phyloP scores from a whole-genome alignment of 164 flowering plant species.

The Liquidambar formosana region DNA sequence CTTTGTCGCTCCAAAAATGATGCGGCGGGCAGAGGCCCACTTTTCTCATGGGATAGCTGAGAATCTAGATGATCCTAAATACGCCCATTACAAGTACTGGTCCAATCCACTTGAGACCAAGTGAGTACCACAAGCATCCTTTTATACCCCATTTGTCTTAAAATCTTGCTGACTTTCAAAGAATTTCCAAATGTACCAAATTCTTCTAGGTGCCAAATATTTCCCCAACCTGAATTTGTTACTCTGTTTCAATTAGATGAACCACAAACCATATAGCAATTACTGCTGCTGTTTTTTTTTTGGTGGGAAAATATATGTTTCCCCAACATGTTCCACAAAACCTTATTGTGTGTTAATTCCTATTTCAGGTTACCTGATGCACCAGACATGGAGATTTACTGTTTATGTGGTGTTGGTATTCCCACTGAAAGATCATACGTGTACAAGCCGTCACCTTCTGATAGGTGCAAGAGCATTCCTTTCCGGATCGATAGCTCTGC shows the following conservation, averaged over 20 bases:
- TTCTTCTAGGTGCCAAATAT: too few relatives aligned
- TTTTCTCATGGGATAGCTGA: constrained; percentile 86
- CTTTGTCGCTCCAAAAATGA: constrained; percentile 66
- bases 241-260: too few relatives aligned
- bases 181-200: neutral
- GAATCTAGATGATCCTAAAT: constrained; percentile 66
- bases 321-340: too few relatives aligned
- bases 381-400: constrained; percentile 76
- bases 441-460: constrained; percentile 51
- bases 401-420: constrained; percentile 69
- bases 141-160: neutral
- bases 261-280: too few relatives aligned
- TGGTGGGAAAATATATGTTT: too few relatives aligned
- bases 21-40: constrained; percentile 66
- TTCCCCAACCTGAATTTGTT: too few relatives aligned
- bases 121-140: constrained; percentile 39
- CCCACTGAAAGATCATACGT: constrained; percentile 82
- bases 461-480: constrained; percentile 65
- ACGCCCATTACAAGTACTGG: constrained; percentile 76
- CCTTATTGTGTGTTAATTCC: neutral
- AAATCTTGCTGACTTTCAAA: neutral
- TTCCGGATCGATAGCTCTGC: constrained; percentile 62
- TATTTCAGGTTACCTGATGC: constrained; percentile 71
- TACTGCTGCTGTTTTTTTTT: too few relatives aligned
- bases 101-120: constrained; percentile 82